These are phyloP conservation scores for Brasilioporus rufonigricans DNA, from an alignment of 768 basidiomycete species.

Conservation along the genomic window DNA sequence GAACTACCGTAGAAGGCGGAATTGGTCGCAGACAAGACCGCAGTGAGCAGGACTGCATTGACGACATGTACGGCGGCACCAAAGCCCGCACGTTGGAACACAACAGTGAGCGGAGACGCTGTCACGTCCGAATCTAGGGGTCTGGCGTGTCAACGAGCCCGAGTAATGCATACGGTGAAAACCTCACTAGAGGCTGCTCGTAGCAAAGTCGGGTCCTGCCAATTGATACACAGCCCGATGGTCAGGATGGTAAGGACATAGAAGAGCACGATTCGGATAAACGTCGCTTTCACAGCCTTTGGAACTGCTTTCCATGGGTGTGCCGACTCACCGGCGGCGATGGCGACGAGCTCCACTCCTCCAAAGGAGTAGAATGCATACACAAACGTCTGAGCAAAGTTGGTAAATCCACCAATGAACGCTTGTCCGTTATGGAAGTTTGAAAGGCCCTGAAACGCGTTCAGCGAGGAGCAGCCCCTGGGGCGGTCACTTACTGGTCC, in stretches of 20 bases:
- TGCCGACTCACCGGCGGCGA: conserved; percentile 70
- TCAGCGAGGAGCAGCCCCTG: not conserved
- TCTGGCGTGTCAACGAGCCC: not conserved
- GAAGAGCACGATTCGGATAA: conserved; percentile 63
- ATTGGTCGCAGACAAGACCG: conserved; percentile 62
- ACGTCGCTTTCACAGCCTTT: conserved; percentile 63
- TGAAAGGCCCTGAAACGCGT: conserved; percentile 44
- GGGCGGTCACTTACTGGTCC: conserved; percentile 44
- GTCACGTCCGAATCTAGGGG: conserved; percentile 45
- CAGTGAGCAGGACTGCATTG: conserved; percentile 66
- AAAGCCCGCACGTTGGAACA: conserved; percentile 61
- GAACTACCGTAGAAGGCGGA: conserved; percentile 67
- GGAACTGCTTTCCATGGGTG: conserved; percentile 64
- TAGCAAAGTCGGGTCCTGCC: conserved; percentile 51
- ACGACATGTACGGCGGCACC: conserved; percentile 60
- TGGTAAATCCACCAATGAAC: conserved; percentile 51
- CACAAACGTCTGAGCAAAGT: conserved; percentile 58
- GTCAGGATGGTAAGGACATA: conserved; percentile 63
- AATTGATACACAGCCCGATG: conserved; percentile 65
- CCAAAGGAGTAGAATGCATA: conserved; percentile 71
- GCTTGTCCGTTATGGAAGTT: conserved; percentile 51
- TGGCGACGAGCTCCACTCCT: conserved; percentile 66
- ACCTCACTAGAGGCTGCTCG: conserved; percentile 42
- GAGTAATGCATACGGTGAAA: too few species aligned
- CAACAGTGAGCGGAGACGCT: conserved; percentile 62